Evolutionary conservation across 2,329 filamentous ascomycete species (phyloP), one percentile per base, ranked within the genome.

Genomic region (Monosporascus sp.): DNA sequence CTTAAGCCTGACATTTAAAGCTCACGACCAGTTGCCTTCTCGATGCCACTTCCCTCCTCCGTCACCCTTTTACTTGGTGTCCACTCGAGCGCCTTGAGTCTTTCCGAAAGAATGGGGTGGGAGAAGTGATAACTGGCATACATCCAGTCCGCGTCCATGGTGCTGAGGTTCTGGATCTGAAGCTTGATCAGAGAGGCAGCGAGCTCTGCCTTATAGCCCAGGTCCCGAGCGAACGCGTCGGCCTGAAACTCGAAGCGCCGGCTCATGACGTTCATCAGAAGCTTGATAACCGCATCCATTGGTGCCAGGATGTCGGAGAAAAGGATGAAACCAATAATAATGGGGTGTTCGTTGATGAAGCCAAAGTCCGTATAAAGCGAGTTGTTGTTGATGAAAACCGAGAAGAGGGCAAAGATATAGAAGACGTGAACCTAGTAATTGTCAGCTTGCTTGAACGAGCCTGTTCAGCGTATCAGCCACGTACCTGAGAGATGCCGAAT

Each of bases 111-210:
- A 61, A 97, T 97, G 1, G 94, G 94, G 74, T 99, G 94, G 24
- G 93, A 97, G 80, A 95, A 97, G 76, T 99, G 92, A 79, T 97
- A 99, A 74, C 88, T 95, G 51, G 94, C 94, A 73, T 96, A 99
- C 82, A 97, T 85, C 88, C 89, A 96, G 74, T 99, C 95, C 27
- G 94, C 94, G 65, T 99, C 94, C 93, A 99, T 97, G 57, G 90
- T 95, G 73, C 91, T 96, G 62, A 99, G 80, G 70, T 99, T 99
- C 78, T 97, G 92, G 66, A 97, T 91, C 75, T 99, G 95, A 50
- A 99, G 88, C 78, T 97, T 97, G 75, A 99, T 91, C 58, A 99
- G 82, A 22, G 91, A 94, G 58, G 84, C 80, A 44, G 92, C 91
- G 50, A 99, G 85, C 71, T 97, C 86, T 46, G 82, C 76, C 50